Evolutionary conservation across 1,284 basidiomycete species (phyloP), one percentile per base, ranked within the genome.

Genomic region (Athelia psychrophila): DNA sequence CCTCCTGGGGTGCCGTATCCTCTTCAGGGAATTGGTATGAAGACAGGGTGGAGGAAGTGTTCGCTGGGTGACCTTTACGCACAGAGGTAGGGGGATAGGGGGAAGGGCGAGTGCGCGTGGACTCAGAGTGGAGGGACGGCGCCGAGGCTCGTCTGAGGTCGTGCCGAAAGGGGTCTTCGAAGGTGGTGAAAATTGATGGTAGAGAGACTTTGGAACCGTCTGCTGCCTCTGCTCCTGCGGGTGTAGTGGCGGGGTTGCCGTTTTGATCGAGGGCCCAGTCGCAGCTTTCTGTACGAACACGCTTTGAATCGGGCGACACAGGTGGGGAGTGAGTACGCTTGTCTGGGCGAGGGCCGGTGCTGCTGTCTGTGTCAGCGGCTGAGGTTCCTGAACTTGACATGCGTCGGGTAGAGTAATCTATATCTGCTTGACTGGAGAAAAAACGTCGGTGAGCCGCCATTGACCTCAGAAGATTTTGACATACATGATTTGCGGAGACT

Each of bases 101-200:
- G 48, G 76, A 73, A 53, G 76, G 70, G 55, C 76, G 71, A 58
- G 77, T 59, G n/a, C 38, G 38, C 55, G 74, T 63, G 53, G 66
- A 68, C 52, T 84, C 82, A 35, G 80, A 74, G 62, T 74, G 68
- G 49, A 85, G 73, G 45, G 76, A 79, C 1, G 86, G 84, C 24
- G 88, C 73, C 8, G 86, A 86, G 4, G 83, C 72, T 47, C 86
- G 80, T 49, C 86, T 80, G 52, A 68, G 65, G 48, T 85, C 83
- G 60, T 68, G 68, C 52, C 75, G 78, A 59, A 79, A 80, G 32
- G 73, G 73, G 63, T 85, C 85, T 63, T 83, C 81, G 58, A 88
- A 84, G 22, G 83, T 75, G 32, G 81, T 77, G 57, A 84, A 86
- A 58, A 88, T 84, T 57, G 85, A 86, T 3, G 86, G 86, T 8